phyloP scores from a whole-genome alignment of 2,329 filamentous ascomycete genomes.

The Stemphylium vesicarium region DNA sequence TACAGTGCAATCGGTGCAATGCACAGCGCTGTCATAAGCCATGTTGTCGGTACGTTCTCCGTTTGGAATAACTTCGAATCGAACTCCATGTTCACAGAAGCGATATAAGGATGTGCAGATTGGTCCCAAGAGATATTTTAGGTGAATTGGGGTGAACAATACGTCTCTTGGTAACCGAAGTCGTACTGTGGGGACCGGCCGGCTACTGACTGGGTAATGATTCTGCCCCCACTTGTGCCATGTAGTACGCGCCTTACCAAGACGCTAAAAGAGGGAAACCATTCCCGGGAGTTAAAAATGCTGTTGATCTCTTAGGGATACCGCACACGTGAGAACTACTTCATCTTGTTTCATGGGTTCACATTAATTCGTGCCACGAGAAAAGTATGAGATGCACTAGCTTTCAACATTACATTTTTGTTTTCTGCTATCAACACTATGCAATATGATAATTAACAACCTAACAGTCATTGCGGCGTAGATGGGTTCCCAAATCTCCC shows the following conservation, averaged over 20 bases:
- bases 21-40: conserved; percentile 28
- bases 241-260: conserved; percentile 1
- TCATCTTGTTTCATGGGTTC: too few relatives aligned
- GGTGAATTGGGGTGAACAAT: too few relatives aligned
- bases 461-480: neutral
- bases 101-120: too few relatives aligned
- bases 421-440: neutral
- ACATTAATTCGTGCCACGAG: too few relatives aligned
- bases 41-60: conserved; percentile 26
- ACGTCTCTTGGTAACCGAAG: too few relatives aligned
- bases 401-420: too few relatives aligned
- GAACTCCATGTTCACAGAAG: too few relatives aligned
- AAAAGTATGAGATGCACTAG: too few relatives aligned
- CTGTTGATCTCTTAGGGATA: too few relatives aligned
- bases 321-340: too few relatives aligned
- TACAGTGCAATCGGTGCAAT: conserved; percentile 25
- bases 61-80: neutral
- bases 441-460: neutral
- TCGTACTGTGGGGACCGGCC: neutral
- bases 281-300: neutral
- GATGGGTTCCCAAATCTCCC: neutral
- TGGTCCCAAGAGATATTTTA: too few relatives aligned
- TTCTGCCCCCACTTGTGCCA: neutral
- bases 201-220: neutral
- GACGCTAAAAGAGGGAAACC: neutral